Evolutionary conservation across 495 filamentous ascomycete species (phyloP).

Genomic region (Sordaria brevicollis): DNA sequence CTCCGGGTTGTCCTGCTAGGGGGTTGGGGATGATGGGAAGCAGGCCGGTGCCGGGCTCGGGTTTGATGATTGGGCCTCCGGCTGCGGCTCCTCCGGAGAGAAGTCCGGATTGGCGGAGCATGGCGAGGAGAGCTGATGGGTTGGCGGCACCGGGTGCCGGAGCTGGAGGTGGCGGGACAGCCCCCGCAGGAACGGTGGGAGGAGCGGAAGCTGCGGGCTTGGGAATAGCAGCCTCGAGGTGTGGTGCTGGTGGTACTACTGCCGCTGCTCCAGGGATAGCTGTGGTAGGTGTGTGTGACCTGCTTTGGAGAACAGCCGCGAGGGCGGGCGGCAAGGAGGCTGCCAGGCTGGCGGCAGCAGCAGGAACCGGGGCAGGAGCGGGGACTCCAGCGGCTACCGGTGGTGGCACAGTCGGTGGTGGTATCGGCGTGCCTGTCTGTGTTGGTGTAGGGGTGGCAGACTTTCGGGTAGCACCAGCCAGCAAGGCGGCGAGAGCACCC

Average conservation of each 20-base stretch:
- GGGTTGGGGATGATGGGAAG: too few relatives aligned
- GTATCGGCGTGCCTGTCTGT: constrained; percentile 25
- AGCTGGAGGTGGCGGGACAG: neutral
- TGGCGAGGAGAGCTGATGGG: constrained; percentile 36
- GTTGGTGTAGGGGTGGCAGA: constrained; percentile 34
- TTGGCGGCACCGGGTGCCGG: constrained; percentile 9
- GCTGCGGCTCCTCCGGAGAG: constrained; percentile 21
- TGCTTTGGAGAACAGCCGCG: constrained; percentile 2
- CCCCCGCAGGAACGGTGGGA: neutral
- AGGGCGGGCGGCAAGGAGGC: neutral
- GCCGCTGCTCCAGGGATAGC: constrained; percentile 12
- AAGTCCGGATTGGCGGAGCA: constrained; percentile 39
- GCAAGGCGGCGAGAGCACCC: constrained; percentile 40
- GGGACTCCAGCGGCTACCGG: neutral
- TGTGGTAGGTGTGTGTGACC: constrained; percentile 18
- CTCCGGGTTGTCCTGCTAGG: constrained; percentile 5
- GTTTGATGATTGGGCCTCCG: too few relatives aligned
- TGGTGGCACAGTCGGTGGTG: neutral
- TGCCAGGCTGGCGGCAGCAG: constrained; percentile 6
- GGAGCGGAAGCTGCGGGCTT: constrained; percentile 5
- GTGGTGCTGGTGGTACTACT: neutral
- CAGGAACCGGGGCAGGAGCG: neutral
- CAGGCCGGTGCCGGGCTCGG: too few relatives aligned
- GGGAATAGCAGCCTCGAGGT: neutral
- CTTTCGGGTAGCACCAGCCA: constrained; percentile 26